phyloP scores from a whole-genome alignment of 2,329 filamentous ascomycete species.

The Aschersonia sp. region DNA sequence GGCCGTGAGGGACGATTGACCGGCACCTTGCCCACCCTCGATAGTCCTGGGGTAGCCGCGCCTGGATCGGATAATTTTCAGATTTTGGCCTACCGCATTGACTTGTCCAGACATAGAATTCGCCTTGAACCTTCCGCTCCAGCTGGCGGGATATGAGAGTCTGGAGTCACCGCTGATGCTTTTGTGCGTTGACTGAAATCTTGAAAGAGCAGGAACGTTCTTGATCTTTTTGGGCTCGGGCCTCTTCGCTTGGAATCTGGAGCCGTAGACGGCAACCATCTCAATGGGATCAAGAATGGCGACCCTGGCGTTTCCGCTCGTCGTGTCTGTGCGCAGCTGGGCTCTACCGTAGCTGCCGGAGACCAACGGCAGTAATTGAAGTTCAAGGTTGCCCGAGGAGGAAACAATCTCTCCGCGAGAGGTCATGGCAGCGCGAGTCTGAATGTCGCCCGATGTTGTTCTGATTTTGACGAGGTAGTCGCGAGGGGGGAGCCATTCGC shows the following conservation, averaged over 20 bases:
- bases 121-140: conserved; percentile 31
- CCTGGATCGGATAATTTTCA: conserved; percentile 20
- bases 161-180: conserved; percentile 28
- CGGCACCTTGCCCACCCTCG: conserved; percentile 26
- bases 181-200: conserved; percentile 25
- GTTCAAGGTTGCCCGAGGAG: conserved; percentile 23
- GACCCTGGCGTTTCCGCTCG: conserved; percentile 26
- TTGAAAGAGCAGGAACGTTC: conserved; percentile 12
- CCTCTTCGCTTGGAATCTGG: background rate
- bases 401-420: conserved; percentile 19
- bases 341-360: conserved; percentile 8
- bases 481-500: conserved; percentile 21
- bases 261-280: background rate
- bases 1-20: conserved; percentile 16
- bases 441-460: conserved; percentile 30
- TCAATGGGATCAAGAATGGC: conserved; percentile 25
- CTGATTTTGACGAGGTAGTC: conserved; percentile 30
- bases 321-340: conserved; percentile 21
- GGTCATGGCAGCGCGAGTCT: conserved; percentile 24
- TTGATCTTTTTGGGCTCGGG: background rate
- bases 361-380: conserved; percentile 29
- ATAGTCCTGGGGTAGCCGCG: conserved; percentile 16
- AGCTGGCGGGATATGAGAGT: conserved; percentile 30
- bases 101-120: conserved; percentile 26
- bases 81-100: conserved; percentile 24